These are phyloP conservation scores for Plenodomus biglobosus DNA, from an alignment of 2,329 filamentous ascomycete genomes.

Conservation along the genomic window DNA sequence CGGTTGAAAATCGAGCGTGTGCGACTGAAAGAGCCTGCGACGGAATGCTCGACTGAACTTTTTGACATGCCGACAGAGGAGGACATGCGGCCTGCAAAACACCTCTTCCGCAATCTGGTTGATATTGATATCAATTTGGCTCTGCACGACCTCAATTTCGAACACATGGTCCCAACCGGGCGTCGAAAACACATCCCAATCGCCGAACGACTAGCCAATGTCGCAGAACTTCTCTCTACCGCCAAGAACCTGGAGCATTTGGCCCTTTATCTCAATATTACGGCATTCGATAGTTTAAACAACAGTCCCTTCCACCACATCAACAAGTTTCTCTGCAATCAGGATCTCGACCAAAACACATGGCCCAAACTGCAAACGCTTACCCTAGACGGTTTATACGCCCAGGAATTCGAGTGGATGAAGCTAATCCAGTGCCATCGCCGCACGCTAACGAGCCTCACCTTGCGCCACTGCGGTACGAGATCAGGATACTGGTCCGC, in stretches of 20 bases:
- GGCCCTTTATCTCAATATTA: conserved; percentile 13
- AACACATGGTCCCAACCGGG: too few species aligned
- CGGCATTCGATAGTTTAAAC: neutral
- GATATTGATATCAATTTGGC: conserved; percentile 21
- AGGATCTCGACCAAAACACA: conserved; percentile 18
- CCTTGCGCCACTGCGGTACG: conserved; percentile 19
- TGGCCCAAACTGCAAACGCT: conserved; percentile 29
- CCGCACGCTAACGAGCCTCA: conserved; percentile 17
- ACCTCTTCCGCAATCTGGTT: conserved; percentile 24
- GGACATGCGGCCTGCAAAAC: conserved; percentile 21
- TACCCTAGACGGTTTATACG: conserved; percentile 24
- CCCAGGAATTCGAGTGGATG: conserved; percentile 16
- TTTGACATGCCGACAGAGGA: conserved; percentile 18
- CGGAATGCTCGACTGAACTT: conserved; percentile 17
- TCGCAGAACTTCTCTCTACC: conserved; percentile 16
- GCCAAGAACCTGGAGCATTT: conserved; percentile 24
- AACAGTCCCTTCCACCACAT: conserved; percentile 4
- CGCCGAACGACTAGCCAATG: conserved; percentile 11
- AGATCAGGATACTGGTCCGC: conserved; percentile 26
- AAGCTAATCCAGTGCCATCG: conserved; percentile 24
- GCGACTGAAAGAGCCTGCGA: conserved; percentile 1
- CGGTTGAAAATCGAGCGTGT: conserved; percentile 17
- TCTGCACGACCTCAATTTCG: neutral
- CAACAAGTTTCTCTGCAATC: conserved; percentile 5
- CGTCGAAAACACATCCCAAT: neutral